Evolutionary conservation across 1,139 yeast genomes (phyloP).

Genomic region (Saccharomyces hybrid): DNA sequence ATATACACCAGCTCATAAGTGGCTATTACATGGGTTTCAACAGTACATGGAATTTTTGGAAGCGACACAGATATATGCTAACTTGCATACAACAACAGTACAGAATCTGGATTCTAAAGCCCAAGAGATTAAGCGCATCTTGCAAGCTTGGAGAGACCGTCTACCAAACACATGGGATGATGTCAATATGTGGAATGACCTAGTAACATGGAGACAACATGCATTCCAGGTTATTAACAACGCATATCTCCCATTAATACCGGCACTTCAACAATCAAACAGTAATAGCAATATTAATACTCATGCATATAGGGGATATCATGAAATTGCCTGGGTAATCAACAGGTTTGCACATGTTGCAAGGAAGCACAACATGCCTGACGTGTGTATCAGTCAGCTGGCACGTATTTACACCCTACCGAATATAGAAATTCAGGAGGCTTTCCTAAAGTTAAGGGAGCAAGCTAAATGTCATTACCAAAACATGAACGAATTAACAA

Average conservation of each 20-base stretch:
- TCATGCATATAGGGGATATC: constrained; percentile 94
- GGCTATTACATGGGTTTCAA: constrained; percentile 88
- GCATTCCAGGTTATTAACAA: constrained; percentile 96
- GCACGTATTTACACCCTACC: constrained; percentile 93
- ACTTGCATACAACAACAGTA: constrained; percentile 82
- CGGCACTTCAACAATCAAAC: constrained; percentile 69
- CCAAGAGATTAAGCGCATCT: constrained; percentile 85
- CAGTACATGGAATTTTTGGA: constrained; percentile 97
- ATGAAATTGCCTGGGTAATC: constrained; percentile 98
- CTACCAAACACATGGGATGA: constrained; percentile 97
- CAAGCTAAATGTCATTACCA: constrained; percentile 97
- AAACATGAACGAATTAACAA: constrained; percentile 74
- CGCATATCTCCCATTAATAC: constrained; percentile 87
- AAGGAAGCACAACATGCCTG: constrained; percentile 92
- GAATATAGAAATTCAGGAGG: constrained; percentile 96
- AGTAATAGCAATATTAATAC: constrained; percentile 71
- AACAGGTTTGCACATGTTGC: constrained; percentile 98
- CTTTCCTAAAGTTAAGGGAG: constrained; percentile 87
- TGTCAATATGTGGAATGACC: constrained; percentile 93
- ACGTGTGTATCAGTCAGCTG: constrained; percentile 87
- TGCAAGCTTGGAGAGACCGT: constrained; percentile 97
- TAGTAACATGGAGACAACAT: constrained; percentile 97
- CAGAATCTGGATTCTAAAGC: constrained; percentile 87
- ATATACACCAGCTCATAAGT: constrained; percentile 79
- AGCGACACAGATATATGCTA: constrained; percentile 89